Evolutionary conservation across 371 early-diverging fungal species (phyloP).

Genomic region (Syncephalastrum sp.): DNA sequence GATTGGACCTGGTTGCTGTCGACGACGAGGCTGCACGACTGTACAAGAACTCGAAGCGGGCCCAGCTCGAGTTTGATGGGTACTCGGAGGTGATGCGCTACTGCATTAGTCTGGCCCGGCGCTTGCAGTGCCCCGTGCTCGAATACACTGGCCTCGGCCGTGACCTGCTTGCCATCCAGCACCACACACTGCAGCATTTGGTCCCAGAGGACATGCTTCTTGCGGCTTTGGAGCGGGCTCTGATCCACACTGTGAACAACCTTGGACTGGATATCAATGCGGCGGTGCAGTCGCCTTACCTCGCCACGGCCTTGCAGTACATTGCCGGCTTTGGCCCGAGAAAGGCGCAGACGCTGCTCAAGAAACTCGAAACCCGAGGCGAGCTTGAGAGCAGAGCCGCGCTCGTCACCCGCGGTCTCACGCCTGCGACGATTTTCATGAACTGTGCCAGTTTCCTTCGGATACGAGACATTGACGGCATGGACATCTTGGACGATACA

Average conservation of each 20-base stretch:
- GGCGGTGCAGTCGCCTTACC: constrained; percentile 67
- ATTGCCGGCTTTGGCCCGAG: constrained; percentile 95
- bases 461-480: constrained; percentile 59
- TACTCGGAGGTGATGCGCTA: constrained; percentile 77
- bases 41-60: constrained; percentile 76
- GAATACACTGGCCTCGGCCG: constrained; percentile 84
- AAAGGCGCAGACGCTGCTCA: constrained; percentile 78
- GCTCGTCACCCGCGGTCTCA: constrained; percentile 66
- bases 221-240: constrained; percentile 76
- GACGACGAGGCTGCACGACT: constrained; percentile 90
- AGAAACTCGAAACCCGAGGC: constrained; percentile 50
- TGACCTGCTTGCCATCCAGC: constrained; percentile 65
- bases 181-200: constrained; percentile 79
- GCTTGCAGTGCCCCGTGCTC: constrained; percentile 80
- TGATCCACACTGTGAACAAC: constrained; percentile 84
- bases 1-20: constrained; percentile 54
- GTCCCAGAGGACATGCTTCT: constrained; percentile 69
- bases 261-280: constrained; percentile 91
- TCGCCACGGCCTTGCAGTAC: constrained; percentile 76
- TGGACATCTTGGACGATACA: constrained; percentile 89
- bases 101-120: constrained; percentile 85
- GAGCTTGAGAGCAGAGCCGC: constrained; percentile 68
- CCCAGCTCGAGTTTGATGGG: constrained; percentile 70
- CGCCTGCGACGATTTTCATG: constrained; percentile 80
- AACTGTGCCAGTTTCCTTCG: constrained; percentile 93